phyloP scores from a whole-genome alignment of 768 basidiomycete genomes.

The Peribolospora baueri region DNA sequence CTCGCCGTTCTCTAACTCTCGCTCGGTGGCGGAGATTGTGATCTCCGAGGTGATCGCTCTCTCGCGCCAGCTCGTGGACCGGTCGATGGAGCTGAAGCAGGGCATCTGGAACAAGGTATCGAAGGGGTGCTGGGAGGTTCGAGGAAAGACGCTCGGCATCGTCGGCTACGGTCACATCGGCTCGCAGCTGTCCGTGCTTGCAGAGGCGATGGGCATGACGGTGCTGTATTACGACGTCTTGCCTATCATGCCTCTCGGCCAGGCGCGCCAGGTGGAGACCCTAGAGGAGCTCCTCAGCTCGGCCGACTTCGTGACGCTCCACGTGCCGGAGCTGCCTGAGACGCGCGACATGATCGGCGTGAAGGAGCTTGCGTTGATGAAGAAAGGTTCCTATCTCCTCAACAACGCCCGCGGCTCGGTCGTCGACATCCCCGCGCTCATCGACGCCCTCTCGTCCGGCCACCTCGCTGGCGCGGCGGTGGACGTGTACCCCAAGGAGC shows the following conservation, averaged over 20 bases:
- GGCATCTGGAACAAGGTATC: constrained; percentile 98
- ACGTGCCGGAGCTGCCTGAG: constrained; percentile 88
- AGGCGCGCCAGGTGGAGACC: constrained; percentile 66
- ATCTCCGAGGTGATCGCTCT: constrained; percentile 79
- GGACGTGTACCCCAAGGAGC: constrained; percentile 88
- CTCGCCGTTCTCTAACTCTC: constrained; percentile 67
- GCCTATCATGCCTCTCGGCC: constrained; percentile 92
- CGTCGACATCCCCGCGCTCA: constrained; percentile 78
- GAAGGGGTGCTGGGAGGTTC: constrained; percentile 90
- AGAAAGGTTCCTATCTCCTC: constrained; percentile 78
- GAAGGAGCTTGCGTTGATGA: constrained; percentile 64
- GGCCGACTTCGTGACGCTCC: constrained; percentile 84
- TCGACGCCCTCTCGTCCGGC: constrained; percentile 52
- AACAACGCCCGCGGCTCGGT: constrained; percentile 94
- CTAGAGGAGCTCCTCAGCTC: constrained; percentile 45
- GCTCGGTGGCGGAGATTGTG: constrained; percentile 95
- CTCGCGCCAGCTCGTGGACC: constrained; percentile 78
- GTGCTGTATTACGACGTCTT: constrained; percentile 88
- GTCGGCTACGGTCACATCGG: constrained; percentile 98
- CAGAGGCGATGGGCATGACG: constrained; percentile 84
- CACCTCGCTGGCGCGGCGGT: constrained; percentile 76
- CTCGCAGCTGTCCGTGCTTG: constrained; percentile 82
- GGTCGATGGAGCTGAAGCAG: constrained; percentile 57
- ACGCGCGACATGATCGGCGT: constrained; percentile 78
- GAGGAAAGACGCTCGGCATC: constrained; percentile 93